Conservation (phyloP, 2,329 filamentous ascomycete genomes). For the Talaromyces marneffei region DNA sequence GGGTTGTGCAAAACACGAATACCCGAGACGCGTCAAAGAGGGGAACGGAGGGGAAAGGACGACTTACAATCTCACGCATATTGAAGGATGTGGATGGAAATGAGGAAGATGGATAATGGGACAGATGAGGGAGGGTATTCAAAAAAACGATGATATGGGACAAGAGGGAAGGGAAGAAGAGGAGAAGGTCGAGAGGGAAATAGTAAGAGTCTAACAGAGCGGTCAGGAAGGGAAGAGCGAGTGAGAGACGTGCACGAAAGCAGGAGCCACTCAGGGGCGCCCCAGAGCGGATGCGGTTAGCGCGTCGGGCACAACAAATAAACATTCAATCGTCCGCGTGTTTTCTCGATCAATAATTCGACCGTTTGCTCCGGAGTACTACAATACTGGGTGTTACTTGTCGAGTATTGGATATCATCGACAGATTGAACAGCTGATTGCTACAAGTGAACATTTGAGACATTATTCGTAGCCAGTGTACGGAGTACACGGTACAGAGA, state of each 20-base stretch:
- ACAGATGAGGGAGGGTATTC: background rate
- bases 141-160: background rate
- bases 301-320: slow-evolving; percentile 2
- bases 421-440: too few relatives aligned
- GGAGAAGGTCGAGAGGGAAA: slow-evolving; percentile 16
- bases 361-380: too few relatives aligned
- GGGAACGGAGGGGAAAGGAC: slow-evolving; percentile 14
- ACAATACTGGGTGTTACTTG: too few relatives aligned
- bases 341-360: too few relatives aligned
- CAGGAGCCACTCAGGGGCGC: slow-evolving; percentile 13
- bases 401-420: too few relatives aligned
- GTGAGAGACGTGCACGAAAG: slow-evolving; percentile 20
- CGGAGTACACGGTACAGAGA: background rate
- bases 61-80: slow-evolving; percentile 70
- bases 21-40: slow-evolving; percentile 31
- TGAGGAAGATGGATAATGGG: background rate
- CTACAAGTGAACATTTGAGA: too few relatives aligned
- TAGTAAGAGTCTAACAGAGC: slow-evolving; percentile 20
- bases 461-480: too few relatives aligned
- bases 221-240: slow-evolving; percentile 22
- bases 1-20: slow-evolving; percentile 21
- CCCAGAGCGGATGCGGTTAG: background rate
- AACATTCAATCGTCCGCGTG: background rate
- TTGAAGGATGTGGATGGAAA: slow-evolving; percentile 35
- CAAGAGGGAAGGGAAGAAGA: slow-evolving; percentile 14